Evolutionary conservation across 2,329 filamentous ascomycete species (phyloP).

Genomic region (Pseudogymnoascus destructans): DNA sequence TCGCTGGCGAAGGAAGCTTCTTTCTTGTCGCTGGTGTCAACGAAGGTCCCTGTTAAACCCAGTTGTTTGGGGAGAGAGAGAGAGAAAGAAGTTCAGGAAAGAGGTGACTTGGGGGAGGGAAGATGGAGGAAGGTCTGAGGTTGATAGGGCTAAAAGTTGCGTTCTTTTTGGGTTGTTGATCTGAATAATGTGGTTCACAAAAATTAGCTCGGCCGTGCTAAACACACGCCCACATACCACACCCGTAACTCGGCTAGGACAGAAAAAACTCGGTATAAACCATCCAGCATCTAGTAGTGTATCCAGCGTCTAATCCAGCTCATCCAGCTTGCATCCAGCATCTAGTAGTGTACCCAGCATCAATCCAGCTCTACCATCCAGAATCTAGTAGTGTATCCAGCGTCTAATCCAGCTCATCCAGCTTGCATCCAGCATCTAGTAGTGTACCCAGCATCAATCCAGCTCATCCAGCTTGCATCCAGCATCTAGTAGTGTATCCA

Average conservation of each 20-base stretch:
- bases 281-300: no score
- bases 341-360: no score
- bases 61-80: neutral
- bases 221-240: neutral
- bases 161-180: slow-evolving; percentile 5
- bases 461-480: no score
- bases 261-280: neutral
- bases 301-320: no score
- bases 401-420: no score
- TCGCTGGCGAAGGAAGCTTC: neutral
- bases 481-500: no score
- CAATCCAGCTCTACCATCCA: no score
- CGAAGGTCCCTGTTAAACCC: neutral
- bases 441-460: no score
- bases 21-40: neutral
- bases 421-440: no score
- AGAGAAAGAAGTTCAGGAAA: neutral
- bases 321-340: no score
- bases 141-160: slow-evolving; percentile 1
- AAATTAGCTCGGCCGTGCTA: neutral
- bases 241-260: neutral
- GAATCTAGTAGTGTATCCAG: no score
- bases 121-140: neutral
- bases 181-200: neutral
- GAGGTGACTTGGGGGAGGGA: neutral